A percentile compares a stretch with the other conserved stretches of the same genome.
Conservation (phyloP, 306 rosid species). For the Inga laurina region DNA sequence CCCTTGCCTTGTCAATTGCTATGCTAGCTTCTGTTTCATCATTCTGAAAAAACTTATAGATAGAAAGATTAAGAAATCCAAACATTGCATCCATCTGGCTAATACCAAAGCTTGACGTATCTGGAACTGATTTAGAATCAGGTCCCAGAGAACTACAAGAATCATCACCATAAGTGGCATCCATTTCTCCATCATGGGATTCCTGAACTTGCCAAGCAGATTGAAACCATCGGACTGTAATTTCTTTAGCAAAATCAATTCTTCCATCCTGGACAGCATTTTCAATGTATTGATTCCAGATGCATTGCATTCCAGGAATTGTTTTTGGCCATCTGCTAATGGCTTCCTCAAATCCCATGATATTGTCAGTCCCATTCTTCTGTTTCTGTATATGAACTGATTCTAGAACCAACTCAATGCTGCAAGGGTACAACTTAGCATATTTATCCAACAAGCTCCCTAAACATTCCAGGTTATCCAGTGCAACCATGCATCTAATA, state of each 20-base stretch:
- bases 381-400: conserved; percentile 49
- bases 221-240: conserved; percentile 71
- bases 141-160: conserved; percentile 43
- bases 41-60: conserved; percentile 54
- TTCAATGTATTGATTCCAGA: conserved; percentile 90
- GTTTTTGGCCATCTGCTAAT: conserved; percentile 73
- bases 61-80: conserved; percentile 79
- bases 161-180: conserved; percentile 31
- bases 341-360: conserved; percentile 73
- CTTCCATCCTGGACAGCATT: conserved; percentile 56
- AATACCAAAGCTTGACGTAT: conserved; percentile 30
- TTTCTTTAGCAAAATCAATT: conserved; percentile 59
- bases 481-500: conserved; percentile 74
- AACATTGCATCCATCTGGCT: conserved; percentile 66
- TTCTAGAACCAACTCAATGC: conserved; percentile 71
- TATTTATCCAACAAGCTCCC: conserved; percentile 70
- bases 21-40: conserved; percentile 59
- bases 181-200: conserved; percentile 34
- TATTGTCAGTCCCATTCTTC: conserved; percentile 40
- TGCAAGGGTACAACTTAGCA: conserved; percentile 63
- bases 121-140: conserved; percentile 43
- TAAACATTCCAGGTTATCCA: conserved; percentile 51
- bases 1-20: conserved; percentile 67
- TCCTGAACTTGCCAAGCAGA: conserved; percentile 53
- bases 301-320: conserved; percentile 81